phyloP scores from a whole-genome alignment of 2,329 filamentous ascomycete genomes.

The Sporothrix humicola region DNA sequence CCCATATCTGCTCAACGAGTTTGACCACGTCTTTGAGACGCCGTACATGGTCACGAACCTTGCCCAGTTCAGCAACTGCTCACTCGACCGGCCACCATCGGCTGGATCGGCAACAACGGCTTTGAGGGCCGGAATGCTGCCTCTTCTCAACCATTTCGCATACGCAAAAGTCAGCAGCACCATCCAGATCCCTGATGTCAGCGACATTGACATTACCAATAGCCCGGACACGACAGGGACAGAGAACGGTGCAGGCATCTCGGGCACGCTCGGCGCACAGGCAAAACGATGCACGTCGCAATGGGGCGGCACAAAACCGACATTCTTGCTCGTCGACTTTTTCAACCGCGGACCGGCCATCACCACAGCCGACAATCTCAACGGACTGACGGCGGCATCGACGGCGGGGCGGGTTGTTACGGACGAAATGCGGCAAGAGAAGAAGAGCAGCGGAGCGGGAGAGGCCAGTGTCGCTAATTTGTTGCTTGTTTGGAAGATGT shows the following conservation, averaged over 20 bases:
- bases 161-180: constrained; percentile 61
- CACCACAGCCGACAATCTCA: constrained; percentile 70
- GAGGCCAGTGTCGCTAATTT: not conserved
- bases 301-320: constrained; percentile 69
- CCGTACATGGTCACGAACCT: constrained; percentile 67
- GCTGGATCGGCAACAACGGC: constrained; percentile 56
- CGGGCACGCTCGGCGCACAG: constrained; percentile 61
- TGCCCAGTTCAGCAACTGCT: constrained; percentile 70
- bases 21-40: constrained; percentile 74
- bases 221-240: constrained; percentile 56
- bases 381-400: constrained; percentile 52
- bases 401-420: constrained; percentile 39
- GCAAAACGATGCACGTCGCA: constrained; percentile 59
- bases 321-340: constrained; percentile 80
- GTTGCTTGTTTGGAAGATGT: not conserved
- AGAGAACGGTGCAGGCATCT: constrained; percentile 36
- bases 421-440: constrained; percentile 19
- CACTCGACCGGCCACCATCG: constrained; percentile 66
- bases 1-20: constrained; percentile 68
- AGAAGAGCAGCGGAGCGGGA: not conserved
- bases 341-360: constrained; percentile 75
- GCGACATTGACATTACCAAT: constrained; percentile 68
- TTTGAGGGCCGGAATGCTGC: constrained; percentile 64
- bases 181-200: constrained; percentile 67
- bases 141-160: constrained; percentile 82